Base-by-base conservation (phyloP, 805 yeast genomes). In the Pichia rugopelliculosa region DNA sequence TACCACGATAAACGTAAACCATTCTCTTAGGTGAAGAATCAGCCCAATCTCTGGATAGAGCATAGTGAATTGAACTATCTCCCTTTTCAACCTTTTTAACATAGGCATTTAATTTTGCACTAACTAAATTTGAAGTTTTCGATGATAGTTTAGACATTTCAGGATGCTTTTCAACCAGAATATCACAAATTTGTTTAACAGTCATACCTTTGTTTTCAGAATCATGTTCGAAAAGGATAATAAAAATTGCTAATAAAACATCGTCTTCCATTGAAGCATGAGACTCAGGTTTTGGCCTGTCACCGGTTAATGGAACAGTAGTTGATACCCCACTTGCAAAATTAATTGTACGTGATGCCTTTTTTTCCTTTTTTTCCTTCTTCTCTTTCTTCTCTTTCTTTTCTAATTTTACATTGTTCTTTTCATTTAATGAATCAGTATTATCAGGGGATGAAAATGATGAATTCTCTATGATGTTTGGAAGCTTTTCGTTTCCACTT, bases 1-100 rank as follows among this genome's bases (percentile, higher is more conserved):
- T 67, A 36, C 95, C 95, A 58, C 93, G 78, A 64, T 86, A 86
- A 43, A 84, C 89, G 59, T 86, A 86, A 24, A 86, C 89, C 95
- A 86, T 86, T 70, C 95, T 74, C 59, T 86, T 82, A 44, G 95
- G 95, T 2, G 88, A 80, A 17, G 91, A 88, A 63, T 85, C 91
- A 3, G 95, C 91, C 95, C 95, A 86, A 64, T 86, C 93, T 67
- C 95, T 77, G 1, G 88, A 81, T 39, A 86, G 67, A 18, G 91
- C 87, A 63, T 86, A 86, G 48, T 76, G 75, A 57, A 86, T 71
- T 39, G 79, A 74, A 52, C 79, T 73, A 61, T 86, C 95, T 54
- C 93, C 93, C 59, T 85, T 85, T 61, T 86, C 95, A 26, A 86
- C 56, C 18, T 90, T 76, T 61, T 86, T 86, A 41, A 86, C 93